Evolutionary conservation across 192 early-diverging fungal genomes (phyloP), one percentile per base, ranked within the genome.

Genomic region (Linnemannia elongata): DNA sequence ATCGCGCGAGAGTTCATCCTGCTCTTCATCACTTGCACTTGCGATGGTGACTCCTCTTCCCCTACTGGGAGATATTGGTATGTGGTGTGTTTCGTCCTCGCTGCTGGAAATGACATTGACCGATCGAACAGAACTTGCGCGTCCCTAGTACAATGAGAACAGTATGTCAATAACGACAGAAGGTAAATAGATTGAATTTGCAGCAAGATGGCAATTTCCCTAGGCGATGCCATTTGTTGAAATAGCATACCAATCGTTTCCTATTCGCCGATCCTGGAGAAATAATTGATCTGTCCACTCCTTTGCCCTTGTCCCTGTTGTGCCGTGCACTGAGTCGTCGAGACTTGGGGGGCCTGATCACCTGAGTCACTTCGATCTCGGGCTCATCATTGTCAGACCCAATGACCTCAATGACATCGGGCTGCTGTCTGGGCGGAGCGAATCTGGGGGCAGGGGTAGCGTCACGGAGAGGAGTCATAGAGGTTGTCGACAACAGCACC

Each of bases 51-150:
- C 12, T 15, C 60, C 60, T 10, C 60, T 66, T 35, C 33, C 33
- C 30, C 60, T 66, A 15, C 3, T 66, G 30, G 44, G 77, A 15
- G 39, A 17, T 35, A 10, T 35, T 6, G 17, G 27, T 18, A 18
- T 49, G 27, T 17, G 6, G 10, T 27, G 18, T 74, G 24, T 15
- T 39, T 77, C 70, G 7, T 80, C 78, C 4, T 80, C 83, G n/a
- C 83, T 85, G 55, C 69, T 82, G 7, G 80, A 82, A 3, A 82
- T 82, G 45, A 82, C 69, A 57, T 82, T 75, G 30, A 82, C 70
- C 42, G 74, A 71, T 5, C 44, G 63, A 22, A 49, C 38, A 9
- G 63, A 75, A 35, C 49, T 63, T 60, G 71, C 12, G 30, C 55
- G 49, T 41, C 68, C 13, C 78, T 80, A 71, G 39, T 7, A 44